These are phyloP conservation scores for Pythium rishiriense DNA, from an alignment of 352 stramenopile species.

Conservation along the genomic window DNA sequence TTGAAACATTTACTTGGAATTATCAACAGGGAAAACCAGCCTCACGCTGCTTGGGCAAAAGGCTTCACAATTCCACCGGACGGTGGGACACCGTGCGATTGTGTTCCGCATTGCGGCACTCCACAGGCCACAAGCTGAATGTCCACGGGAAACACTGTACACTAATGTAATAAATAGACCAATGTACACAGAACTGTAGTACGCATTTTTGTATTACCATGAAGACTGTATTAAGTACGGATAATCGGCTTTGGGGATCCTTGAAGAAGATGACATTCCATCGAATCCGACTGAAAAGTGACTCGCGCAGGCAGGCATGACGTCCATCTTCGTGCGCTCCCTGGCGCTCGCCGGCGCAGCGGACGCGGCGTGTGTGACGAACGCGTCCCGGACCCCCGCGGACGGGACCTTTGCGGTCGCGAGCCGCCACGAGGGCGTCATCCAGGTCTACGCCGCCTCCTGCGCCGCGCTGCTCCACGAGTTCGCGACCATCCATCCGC, in stretches of 20 bases:
- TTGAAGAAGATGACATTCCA: slow-evolving; percentile 7
- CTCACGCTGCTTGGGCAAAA: background rate
- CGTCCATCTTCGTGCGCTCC: slow-evolving; percentile 71
- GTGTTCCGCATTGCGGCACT: slow-evolving; percentile 13
- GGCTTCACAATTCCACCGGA: no score
- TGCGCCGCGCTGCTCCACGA: slow-evolving; percentile 79
- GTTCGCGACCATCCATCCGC: slow-evolving; percentile 74
- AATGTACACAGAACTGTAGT: background rate
- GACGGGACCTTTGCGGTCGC: slow-evolving; percentile 79
- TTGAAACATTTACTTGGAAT: background rate
- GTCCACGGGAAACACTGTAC: background rate
- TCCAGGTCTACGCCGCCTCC: slow-evolving; percentile 79
- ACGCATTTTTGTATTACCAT: background rate
- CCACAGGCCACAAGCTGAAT: background rate
- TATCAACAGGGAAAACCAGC: background rate
- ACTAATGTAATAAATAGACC: background rate
- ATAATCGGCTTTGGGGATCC: background rate
- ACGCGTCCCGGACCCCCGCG: slow-evolving; percentile 56
- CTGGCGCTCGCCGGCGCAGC: slow-evolving; percentile 43
- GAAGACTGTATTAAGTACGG: slow-evolving; percentile 12
- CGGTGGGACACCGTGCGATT: background rate
- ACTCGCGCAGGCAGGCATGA: slow-evolving; percentile 31
- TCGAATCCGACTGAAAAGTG: background rate
- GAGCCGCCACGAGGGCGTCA: slow-evolving; percentile 59
- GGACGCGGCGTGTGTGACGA: slow-evolving; percentile 50